Evolutionary conservation across 2,329 filamentous ascomycete species (phyloP).

Genomic region (Fusarium palustre): DNA sequence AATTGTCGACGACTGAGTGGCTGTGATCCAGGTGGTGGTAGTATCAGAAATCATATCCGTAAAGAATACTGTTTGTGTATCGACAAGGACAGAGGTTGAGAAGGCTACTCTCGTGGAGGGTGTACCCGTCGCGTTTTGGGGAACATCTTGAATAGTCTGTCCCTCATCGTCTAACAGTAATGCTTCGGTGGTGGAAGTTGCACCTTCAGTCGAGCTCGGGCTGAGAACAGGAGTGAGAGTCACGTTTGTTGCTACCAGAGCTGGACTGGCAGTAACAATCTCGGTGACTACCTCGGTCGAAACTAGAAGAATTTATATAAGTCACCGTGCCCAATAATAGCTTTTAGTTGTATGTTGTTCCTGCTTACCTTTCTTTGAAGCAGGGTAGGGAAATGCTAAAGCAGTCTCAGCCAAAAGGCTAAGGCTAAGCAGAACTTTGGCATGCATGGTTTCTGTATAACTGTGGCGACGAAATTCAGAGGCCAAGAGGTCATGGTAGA

Average conservation of each 20-base stretch:
- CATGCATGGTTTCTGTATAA: slow-evolving; percentile 11
- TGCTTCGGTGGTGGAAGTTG: not conserved
- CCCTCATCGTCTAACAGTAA: not conserved
- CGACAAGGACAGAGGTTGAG: not conserved
- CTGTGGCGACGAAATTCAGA: not conserved
- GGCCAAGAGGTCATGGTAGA: not conserved
- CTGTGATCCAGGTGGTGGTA: not conserved
- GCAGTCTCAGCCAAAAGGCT: slow-evolving; percentile 20
- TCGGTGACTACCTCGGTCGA: not conserved
- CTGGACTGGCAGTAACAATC: not conserved
- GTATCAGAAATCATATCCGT: not conserved
- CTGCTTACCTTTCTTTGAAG: not conserved
- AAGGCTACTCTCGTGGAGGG: not conserved
- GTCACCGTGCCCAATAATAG: not conserved
- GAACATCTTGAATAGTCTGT: not conserved
- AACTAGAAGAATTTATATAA: not conserved
- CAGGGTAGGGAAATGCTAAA: slow-evolving; percentile 11
- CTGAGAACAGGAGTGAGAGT: not conserved
- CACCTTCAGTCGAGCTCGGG: not conserved
- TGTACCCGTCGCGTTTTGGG: no score
- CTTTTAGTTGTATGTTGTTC: not conserved
- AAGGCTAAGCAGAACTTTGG: slow-evolving; percentile 3
- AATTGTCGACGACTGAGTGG: not conserved
- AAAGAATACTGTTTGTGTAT: not conserved
- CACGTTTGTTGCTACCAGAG: not conserved